Evolutionary conservation across 257 asterid species (phyloP).

Genomic region (Ajuga chamaepitys): DNA sequence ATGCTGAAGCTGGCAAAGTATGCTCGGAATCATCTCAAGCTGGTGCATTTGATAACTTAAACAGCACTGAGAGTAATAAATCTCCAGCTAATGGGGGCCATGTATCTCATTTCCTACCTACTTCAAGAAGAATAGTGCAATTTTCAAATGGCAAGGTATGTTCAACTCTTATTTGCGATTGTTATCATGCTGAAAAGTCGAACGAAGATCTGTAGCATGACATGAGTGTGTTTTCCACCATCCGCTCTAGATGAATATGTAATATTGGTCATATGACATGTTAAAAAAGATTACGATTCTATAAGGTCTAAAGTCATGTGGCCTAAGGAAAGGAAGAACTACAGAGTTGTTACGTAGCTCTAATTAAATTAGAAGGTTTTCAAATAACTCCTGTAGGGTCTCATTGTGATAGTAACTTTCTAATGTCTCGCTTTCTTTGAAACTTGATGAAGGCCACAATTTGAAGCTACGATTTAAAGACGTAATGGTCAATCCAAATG

Average conservation of each 20-base stretch:
- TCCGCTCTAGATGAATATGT: background rate
- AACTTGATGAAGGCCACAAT: background rate
- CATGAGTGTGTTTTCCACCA: background rate
- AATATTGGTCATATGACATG: background rate
- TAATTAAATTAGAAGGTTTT: background rate
- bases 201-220: background rate
- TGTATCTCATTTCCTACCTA: constrained; percentile 77
- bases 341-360: background rate
- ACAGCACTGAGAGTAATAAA: constrained; percentile 13
- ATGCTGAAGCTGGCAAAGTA: constrained; percentile 29
- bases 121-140: constrained; percentile 92
- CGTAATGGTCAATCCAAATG: background rate
- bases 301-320: background rate
- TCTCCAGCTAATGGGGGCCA: constrained; percentile 37
- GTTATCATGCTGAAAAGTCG: background rate
- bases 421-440: background rate
- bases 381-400: background rate
- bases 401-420: background rate
- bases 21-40: constrained; percentile 16
- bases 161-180: background rate
- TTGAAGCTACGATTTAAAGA: background rate
- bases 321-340: background rate
- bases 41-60: constrained; percentile 30
- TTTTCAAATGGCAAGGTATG: constrained; percentile 85
- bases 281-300: background rate